Percentiles rank a stretch among this genome's conserved stretches.
Conservation (phyloP, 176 grass and related monocot genomes). For the Oropetium thomaeum region DNA sequence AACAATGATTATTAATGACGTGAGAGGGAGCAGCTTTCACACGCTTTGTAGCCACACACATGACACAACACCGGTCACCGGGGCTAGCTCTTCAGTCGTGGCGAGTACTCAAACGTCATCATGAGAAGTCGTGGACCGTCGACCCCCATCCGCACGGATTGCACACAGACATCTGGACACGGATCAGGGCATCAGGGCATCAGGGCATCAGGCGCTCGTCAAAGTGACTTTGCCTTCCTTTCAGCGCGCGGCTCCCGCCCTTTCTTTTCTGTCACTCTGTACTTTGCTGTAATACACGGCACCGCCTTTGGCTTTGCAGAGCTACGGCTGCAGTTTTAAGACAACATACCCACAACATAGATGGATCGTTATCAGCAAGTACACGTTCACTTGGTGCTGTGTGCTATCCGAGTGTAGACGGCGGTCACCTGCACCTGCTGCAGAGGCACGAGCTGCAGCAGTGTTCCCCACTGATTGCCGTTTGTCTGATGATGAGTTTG, state of each 20-base stretch:
- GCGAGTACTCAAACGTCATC: constrained; percentile 24
- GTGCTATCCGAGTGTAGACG: constrained; percentile 10
- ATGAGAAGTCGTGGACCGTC: background rate
- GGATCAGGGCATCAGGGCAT: too few species aligned
- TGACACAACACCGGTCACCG: too few species aligned
- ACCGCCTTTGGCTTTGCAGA: constrained; percentile 4
- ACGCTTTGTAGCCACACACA: background rate
- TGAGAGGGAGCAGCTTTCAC: constrained; percentile 21
- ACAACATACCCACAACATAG: background rate
- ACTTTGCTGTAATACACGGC: background rate
- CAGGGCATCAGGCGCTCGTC: too few species aligned
- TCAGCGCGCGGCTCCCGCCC: background rate
- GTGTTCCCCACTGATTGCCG: constrained; percentile 18
- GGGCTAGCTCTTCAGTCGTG: background rate
- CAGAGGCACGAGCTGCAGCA: constrained; percentile 20
- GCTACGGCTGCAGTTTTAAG: background rate
- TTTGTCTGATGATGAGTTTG: constrained; percentile 10
- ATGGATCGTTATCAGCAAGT: constrained; percentile 33
- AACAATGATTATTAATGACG: constrained; percentile 37
- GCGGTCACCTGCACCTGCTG: background rate
- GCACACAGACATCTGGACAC: background rate
- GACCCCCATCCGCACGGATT: background rate
- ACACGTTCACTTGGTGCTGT: constrained; percentile 14
- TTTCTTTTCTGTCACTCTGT: background rate
- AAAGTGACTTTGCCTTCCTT: constrained; percentile 26